phyloP scores from a whole-genome alignment of 257 asterid species.

The Linaria vulgaris region DNA sequence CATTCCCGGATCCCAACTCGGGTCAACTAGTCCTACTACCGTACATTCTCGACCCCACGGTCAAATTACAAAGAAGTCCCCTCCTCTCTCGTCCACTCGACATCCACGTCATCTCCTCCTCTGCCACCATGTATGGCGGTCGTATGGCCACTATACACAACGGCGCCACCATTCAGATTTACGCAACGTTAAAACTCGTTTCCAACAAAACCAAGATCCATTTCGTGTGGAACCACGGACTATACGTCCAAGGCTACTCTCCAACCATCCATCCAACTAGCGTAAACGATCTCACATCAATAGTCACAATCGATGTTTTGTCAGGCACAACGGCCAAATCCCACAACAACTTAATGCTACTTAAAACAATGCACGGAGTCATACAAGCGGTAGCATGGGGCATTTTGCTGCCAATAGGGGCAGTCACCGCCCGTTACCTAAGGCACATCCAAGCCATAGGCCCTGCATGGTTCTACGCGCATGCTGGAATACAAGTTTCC shows the following conservation, averaged over 20 bases:
- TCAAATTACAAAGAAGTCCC: slow-evolving; percentile 57
- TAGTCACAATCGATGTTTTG: slow-evolving; percentile 58
- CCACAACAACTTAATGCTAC: slow-evolving; percentile 31
- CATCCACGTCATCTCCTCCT: slow-evolving; percentile 62
- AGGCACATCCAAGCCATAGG: slow-evolving; percentile 59
- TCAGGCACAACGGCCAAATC: slow-evolving; percentile 51
- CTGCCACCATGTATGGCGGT: slow-evolving; percentile 77
- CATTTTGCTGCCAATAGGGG: slow-evolving; percentile 71
- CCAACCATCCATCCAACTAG: slow-evolving; percentile 80
- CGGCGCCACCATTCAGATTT: slow-evolving; percentile 71
- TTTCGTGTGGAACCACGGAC: slow-evolving; percentile 80
- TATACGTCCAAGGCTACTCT: slow-evolving; percentile 93
- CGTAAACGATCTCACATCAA: slow-evolving; percentile 63
- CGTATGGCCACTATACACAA: slow-evolving; percentile 79
- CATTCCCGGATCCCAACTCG: slow-evolving; percentile 86
- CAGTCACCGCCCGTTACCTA: slow-evolving; percentile 63
- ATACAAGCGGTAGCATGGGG: slow-evolving; percentile 83
- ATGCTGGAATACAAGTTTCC: slow-evolving; percentile 69
- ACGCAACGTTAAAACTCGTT: slow-evolving; percentile 56
- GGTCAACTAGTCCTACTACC: slow-evolving; percentile 87
- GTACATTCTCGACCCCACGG: slow-evolving; percentile 70
- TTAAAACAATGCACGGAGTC: slow-evolving; percentile 58
- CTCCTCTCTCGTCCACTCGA: slow-evolving; percentile 94
- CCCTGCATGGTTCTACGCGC: slow-evolving; percentile 78
- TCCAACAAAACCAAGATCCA: slow-evolving; percentile 67